Percentiles rank a stretch among this genome's conserved stretches.
Conservation (phyloP, 2,329 filamentous ascomycete species). For the Diplodia corticola region DNA sequence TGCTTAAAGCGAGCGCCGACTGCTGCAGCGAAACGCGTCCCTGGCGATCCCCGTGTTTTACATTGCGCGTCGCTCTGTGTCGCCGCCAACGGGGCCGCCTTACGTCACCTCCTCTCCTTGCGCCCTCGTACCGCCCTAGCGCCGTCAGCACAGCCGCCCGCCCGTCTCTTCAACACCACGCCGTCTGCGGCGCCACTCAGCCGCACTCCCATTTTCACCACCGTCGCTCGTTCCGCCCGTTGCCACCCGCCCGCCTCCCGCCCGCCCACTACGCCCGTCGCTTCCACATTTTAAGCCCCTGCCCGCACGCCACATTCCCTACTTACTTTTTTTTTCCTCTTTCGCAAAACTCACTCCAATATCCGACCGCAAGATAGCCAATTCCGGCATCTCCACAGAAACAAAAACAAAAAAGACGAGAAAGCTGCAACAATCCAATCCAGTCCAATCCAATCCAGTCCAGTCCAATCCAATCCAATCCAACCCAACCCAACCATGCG, state of each 20-base stretch:
- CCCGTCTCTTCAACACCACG: slow-evolving; percentile 1
- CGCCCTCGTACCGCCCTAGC: neutral
- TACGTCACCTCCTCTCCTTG: neutral
- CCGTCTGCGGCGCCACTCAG: neutral
- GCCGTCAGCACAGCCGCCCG: neutral
- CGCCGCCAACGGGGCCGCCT: neutral
- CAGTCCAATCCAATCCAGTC: no score
- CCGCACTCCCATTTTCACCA: neutral
- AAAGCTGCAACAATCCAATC: no score
- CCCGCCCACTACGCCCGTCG: neutral
- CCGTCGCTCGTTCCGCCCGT: neutral
- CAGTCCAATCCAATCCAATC: no score
- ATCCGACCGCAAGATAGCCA: no score
- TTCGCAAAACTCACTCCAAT: no score
- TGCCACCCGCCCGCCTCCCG: neutral
- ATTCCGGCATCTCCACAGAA: no score
- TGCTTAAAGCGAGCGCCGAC: neutral
- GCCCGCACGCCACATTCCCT: neutral
- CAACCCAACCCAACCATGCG: neutral
- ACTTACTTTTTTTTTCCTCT: no score
- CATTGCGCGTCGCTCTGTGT: neutral
- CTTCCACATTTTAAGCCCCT: neutral
- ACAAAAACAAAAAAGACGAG: no score
- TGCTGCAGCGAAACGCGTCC: neutral
- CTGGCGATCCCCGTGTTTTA: neutral